Conservation (phyloP, 2,329 filamentous ascomycete genomes). For the Chaetomium sp. region DNA sequence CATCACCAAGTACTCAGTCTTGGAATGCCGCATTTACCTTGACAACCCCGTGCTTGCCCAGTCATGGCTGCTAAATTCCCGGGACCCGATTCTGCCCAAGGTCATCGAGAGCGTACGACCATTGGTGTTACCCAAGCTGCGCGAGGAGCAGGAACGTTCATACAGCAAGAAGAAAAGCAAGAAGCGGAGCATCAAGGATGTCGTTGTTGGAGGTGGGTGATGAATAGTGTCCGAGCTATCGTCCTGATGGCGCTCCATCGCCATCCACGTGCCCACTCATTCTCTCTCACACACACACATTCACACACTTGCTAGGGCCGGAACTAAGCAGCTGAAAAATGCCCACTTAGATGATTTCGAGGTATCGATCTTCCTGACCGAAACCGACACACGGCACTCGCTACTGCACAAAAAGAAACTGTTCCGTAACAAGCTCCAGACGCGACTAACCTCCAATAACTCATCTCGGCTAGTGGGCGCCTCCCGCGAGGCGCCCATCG, state of each 20-base stretch:
- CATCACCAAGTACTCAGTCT: constrained; percentile 85
- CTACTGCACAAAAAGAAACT: constrained; percentile 80
- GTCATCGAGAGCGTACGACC: constrained; percentile 82
- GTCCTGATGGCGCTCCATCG: no score
- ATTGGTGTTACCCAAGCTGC: constrained; percentile 80
- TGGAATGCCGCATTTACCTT: constrained; percentile 95
- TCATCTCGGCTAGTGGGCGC: constrained; percentile 55
- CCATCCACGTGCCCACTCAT: no score
- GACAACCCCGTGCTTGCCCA: constrained; percentile 79
- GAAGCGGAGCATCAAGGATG: constrained; percentile 80
- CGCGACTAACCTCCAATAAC: constrained; percentile 50
- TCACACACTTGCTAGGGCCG: no score
- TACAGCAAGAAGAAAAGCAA: constrained; percentile 57
- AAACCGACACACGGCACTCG: constrained; percentile 77
- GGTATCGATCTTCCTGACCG: constrained; percentile 86
- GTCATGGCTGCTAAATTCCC: constrained; percentile 75
- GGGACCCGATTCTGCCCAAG: constrained; percentile 68
- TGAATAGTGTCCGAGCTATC: no score
- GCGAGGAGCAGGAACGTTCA: constrained; percentile 72
- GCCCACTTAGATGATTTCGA: constrained; percentile 77
- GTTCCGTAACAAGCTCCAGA: constrained; percentile 54
- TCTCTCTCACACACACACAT: no score
- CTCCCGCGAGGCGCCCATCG: constrained; percentile 46
- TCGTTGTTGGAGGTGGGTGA: constrained; percentile 65
- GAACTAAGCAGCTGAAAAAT: not conserved